phyloP scores from a whole-genome alignment of 306 rosid genomes.

The Mimosa pudica region DNA sequence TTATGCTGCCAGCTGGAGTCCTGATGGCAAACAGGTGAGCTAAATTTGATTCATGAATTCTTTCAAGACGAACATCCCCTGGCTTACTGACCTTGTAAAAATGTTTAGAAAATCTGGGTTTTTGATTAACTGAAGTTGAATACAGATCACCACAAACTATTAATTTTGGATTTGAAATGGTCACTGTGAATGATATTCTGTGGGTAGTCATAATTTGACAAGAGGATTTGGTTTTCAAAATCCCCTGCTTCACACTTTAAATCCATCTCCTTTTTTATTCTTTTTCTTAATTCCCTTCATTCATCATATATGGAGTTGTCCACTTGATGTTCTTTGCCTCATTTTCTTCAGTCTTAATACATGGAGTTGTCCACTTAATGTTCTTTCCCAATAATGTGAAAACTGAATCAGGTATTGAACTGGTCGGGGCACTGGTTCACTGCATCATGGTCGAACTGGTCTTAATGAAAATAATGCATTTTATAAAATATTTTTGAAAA shows the following conservation, averaged over 20 bases:
- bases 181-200: neutral
- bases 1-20: slow-evolving; percentile 95
- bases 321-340: slow-evolving; percentile 15
- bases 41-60: slow-evolving; percentile 8
- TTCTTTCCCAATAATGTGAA: no score
- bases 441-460: neutral
- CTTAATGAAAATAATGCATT: neutral
- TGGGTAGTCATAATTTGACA: neutral
- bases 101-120: neutral
- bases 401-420: no score
- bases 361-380: no score
- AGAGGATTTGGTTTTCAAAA: neutral
- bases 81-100: neutral
- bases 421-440: neutral
- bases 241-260: neutral
- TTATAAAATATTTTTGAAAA: no score
- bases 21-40: slow-evolving; percentile 88
- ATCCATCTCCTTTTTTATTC: neutral
- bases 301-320: slow-evolving; percentile 5
- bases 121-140: neutral
- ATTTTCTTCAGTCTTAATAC: no score
- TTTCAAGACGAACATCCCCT: slow-evolving; percentile 1
- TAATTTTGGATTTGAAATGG: neutral
- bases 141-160: neutral
- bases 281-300: slow-evolving; percentile 11